Conservation (phyloP, 1,284 basidiomycete species). For the Singerocomus inundabilis region DNA sequence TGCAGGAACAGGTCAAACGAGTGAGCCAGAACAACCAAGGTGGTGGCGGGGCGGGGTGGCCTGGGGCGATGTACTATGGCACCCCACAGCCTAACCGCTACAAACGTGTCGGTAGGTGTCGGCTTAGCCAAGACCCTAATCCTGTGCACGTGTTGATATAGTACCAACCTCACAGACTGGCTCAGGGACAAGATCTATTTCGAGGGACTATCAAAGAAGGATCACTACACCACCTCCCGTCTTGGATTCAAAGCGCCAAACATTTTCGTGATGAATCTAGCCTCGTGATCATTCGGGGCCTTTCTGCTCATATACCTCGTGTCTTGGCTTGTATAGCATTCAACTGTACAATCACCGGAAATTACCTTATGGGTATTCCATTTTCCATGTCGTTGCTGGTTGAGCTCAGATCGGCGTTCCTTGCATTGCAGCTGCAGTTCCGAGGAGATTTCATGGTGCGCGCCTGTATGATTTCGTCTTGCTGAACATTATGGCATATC, state of each 20-base stretch:
- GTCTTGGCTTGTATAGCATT: constrained; percentile 10
- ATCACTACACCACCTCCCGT: constrained; percentile 53
- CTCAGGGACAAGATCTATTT: constrained; percentile 69
- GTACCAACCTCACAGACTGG: constrained; percentile 53
- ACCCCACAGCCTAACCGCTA: constrained; percentile 46
- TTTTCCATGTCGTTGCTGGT: background rate
- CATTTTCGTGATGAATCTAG: constrained; percentile 61
- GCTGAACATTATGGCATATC: background rate
- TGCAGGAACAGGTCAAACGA: constrained; percentile 70
- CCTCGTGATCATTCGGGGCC: constrained; percentile 20
- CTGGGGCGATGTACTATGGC: constrained; percentile 43
- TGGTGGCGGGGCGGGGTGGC: constrained; percentile 37
- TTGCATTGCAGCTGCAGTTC: background rate
- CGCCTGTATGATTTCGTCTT: background rate
- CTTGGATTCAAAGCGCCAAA: constrained; percentile 77
- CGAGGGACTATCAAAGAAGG: constrained; percentile 59
- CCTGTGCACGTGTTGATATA: constrained; percentile 3
- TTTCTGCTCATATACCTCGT: constrained; percentile 4
- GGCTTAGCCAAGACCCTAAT: background rate
- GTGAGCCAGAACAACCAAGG: constrained; percentile 45
- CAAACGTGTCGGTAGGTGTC: constrained; percentile 57
- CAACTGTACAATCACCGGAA: background rate
- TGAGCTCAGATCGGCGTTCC: background rate
- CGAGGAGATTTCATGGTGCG: background rate
- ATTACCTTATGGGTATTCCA: background rate